phyloP scores from a whole-genome alignment of 805 yeast species.

The Wickerhamiella kurtzmanii region DNA sequence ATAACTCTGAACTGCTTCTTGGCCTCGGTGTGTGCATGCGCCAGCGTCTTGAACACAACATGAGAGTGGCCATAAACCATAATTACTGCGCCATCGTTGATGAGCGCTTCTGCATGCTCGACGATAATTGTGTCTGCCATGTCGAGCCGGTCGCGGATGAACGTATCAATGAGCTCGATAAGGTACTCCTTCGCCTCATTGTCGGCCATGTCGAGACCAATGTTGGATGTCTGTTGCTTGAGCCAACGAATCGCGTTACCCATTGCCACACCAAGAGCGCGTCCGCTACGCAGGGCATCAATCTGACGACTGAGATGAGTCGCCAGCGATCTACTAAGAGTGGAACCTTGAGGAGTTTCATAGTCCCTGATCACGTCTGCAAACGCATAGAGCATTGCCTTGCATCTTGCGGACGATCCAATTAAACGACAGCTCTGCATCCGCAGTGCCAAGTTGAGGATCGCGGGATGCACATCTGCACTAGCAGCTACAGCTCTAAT shows the following conservation, averaged over 20 bases:
- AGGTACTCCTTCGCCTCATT: conserved; percentile 51
- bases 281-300: conserved; percentile 76
- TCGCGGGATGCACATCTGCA: conserved; percentile 76
- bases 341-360: conserved; percentile 70
- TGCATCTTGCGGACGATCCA: conserved; percentile 79
- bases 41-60: conserved; percentile 63
- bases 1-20: conserved; percentile 61
- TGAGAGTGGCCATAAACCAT: conserved; percentile 81
- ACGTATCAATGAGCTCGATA: conserved; percentile 57
- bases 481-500: conserved; percentile 31
- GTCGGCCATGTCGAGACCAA: conserved; percentile 61
- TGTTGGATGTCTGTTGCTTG: conserved; percentile 78
- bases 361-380: conserved; percentile 68
- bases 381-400: conserved; percentile 74
- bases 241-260: conserved; percentile 97
- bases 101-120: conserved; percentile 64
- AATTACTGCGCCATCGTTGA: conserved; percentile 61
- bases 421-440: conserved; percentile 74
- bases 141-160: conserved; percentile 72
- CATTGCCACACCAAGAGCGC: conserved; percentile 89
- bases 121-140: conserved; percentile 73
- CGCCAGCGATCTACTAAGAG: conserved; percentile 77
- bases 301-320: conserved; percentile 83
- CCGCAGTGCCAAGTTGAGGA: conserved; percentile 63
- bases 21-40: conserved; percentile 47